Base-by-base conservation (phyloP, 179 eudicot genomes). In the Beta macrorhiza region DNA sequence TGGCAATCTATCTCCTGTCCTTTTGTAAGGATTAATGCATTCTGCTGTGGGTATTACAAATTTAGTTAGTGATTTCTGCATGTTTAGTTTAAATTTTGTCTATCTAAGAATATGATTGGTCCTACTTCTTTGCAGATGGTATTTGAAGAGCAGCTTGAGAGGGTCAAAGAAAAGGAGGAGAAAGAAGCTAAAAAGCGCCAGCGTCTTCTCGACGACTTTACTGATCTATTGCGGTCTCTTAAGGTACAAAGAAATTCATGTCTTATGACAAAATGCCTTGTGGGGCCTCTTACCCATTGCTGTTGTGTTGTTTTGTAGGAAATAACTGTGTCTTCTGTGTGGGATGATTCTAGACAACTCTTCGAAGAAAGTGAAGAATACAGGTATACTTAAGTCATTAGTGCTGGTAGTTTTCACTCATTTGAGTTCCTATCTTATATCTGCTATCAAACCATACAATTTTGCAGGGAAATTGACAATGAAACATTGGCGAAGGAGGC, bases 101-200 rank as follows among this genome's bases (percentile, higher is more conserved):
- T n/a, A 4, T 0, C 42, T 37, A 19, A 22, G 22, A 72, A 73
- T 16, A 10, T 56, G 44, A 32, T 17, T 32, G 44, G 42, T 37
- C 37, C 7, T 74, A 76, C 25, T 29, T 79, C 74, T 72, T 77
- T 81, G 89, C 91, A 97, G 99, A 93, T 97, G 79, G 88, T 93
- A 71, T 97, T 83, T 84, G 98, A 97, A 81, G 99, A 97, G 82
- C 89, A 94, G 57, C 80, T 97, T 82, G 99, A 97, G 83, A 91
- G 98, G 86, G 90, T 89, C 53, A 94, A 87, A 88, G 99, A 97
- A 80, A 94, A 97, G 85, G 98, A 97, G 85, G 98, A 97, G 87
- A 94, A 94, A 85, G 99, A 97, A 86, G 93, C 92, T 74, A 97
- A 92, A 87, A 97, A 91, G 87, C 95, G 94, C 78, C 94, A 92